These are phyloP conservation scores for Leccinum angustisporum DNA, from an alignment of 1,284 basidiomycete species.

Conservation along the genomic window DNA sequence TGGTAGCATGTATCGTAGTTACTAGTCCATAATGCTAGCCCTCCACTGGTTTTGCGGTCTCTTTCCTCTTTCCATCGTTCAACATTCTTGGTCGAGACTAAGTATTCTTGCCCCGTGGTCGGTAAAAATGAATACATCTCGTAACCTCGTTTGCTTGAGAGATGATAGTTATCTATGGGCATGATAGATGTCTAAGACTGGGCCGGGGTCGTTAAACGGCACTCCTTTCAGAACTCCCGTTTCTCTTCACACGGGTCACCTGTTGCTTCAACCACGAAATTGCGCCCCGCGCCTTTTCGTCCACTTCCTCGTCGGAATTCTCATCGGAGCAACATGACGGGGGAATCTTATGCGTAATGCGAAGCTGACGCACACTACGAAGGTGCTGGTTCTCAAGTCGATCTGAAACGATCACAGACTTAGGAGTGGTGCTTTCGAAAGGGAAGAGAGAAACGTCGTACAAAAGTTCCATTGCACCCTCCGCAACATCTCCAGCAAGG, in stretches of 20 bases:
- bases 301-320: constrained; percentile 10
- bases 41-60: not conserved
- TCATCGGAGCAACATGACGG: constrained; percentile 64
- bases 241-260: not conserved
- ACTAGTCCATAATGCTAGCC: not conserved
- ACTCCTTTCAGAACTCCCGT: not conserved
- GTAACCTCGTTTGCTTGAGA: not conserved
- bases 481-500: constrained; percentile 75
- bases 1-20: not conserved
- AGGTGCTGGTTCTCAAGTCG: constrained; percentile 87
- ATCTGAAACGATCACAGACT: constrained; percentile 39
- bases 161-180: not conserved
- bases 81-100: not conserved
- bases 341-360: constrained; percentile 72
- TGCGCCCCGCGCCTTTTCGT: not conserved
- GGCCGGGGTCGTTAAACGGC: not conserved
- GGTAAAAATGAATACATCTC: not conserved
- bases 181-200: not conserved
- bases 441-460: constrained; percentile 37
- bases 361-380: constrained; percentile 79
- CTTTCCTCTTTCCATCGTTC: not conserved
- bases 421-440: not conserved
- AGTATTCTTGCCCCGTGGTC: not conserved
- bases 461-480: constrained; percentile 94
- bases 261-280: constrained; percentile 2